Base-by-base conservation (phyloP, 352 stramenopile species). In the Phytophthora pistaciae region DNA sequence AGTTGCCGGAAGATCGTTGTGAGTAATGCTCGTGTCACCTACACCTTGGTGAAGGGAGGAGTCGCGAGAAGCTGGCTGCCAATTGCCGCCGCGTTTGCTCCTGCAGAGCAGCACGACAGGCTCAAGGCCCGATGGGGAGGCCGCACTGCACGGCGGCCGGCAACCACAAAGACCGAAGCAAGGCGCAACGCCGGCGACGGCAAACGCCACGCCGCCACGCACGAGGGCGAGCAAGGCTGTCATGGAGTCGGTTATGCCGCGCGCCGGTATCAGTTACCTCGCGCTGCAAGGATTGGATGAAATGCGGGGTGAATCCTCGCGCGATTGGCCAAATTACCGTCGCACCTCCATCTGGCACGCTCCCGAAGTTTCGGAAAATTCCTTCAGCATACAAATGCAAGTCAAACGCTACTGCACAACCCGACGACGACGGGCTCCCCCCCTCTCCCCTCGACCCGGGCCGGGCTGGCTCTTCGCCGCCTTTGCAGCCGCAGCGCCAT, bases 321-420 rank as follows among this genome's bases (percentile, higher is more conserved):
- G 2, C 27, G 57, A 72, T 62, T 72, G 58, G 57, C 31, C 21
- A 18, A 67, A 58, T 57, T 44, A 27, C 3, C 23, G 10, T 54
- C 18, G 23, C 29, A 31, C 36, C 59, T 31, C 66, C 66, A 70
- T 56, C 60, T 74, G 60, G 48, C 48, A 29, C 20, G n/a, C 21
- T 25, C 10, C 27, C 40, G 25, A 21, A 71, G 54, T 44, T 64
- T 68, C 59, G 5, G 36, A 66, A 70, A 66, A 56, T 70, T 71
- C 64, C 33, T 58, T 48, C n/a, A 27, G 18, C 29, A 63, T 75
- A 75, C 68, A 75, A 74, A 70, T 1, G 5, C 61, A 58, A 70
- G 60, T 74, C 42, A 65, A 60, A 18, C 0, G 0, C 23, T 4
- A 13, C 7, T 20, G 48, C 23, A 64, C 69, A 69, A 76, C 58